These are phyloP conservation scores for Exophiala lecanii-corni DNA, from an alignment of 2,329 filamentous ascomycete species.

Conservation along the genomic window DNA sequence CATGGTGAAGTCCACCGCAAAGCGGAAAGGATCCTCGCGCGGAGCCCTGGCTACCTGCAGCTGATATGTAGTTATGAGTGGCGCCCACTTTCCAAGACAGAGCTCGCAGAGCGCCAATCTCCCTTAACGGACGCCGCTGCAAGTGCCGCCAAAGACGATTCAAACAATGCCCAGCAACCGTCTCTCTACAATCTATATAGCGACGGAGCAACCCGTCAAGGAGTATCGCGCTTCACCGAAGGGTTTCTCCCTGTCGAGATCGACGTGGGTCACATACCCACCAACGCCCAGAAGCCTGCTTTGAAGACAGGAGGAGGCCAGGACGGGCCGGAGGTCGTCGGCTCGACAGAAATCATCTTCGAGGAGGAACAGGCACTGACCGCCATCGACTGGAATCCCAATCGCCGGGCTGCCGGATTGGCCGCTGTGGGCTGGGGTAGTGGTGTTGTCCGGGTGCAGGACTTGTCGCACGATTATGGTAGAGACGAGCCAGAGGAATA, in stretches of 20 bases:
- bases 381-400: constrained; percentile 64
- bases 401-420: constrained; percentile 61
- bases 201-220: constrained; percentile 25
- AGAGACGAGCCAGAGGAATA: constrained; percentile 1
- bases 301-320: background rate
- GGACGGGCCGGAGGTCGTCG: too few relatives aligned
- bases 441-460: constrained; percentile 62
- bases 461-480: constrained; percentile 46
- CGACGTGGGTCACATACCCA: constrained; percentile 24
- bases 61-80: constrained; percentile 58
- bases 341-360: constrained; percentile 51
- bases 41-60: constrained; percentile 52
- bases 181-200: constrained; percentile 21
- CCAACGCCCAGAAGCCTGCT: constrained; percentile 5
- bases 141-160: too few relatives aligned
- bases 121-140: too few relatives aligned
- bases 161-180: too few relatives aligned
- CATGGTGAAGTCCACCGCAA: constrained; percentile 27
- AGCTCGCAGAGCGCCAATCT: background rate
- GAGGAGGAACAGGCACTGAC: constrained; percentile 62
- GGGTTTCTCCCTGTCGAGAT: constrained; percentile 39
- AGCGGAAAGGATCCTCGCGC: background rate
- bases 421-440: constrained; percentile 63
- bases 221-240: constrained; percentile 41
- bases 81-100: constrained; percentile 28